Conservation (phyloP, 495 filamentous ascomycete genomes). For the Xylaria sp. region DNA sequence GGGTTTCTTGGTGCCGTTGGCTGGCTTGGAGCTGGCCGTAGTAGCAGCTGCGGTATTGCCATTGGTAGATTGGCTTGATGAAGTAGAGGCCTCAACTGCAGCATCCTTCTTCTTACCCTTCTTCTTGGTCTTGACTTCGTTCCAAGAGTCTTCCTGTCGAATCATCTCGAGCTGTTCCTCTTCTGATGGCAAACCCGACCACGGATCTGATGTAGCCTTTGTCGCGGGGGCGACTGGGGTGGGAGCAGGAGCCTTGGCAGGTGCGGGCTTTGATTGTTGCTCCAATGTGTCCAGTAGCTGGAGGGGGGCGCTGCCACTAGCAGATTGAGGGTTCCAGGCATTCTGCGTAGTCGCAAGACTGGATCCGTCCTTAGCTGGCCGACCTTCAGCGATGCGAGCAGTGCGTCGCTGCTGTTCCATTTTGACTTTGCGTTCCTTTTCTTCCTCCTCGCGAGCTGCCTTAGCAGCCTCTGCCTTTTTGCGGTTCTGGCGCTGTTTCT, state of each 20-base stretch:
- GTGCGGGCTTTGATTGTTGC: conserved; percentile 40
- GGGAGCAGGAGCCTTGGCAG: conserved; percentile 30
- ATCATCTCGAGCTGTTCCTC: conserved; percentile 84
- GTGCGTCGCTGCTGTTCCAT: conserved; percentile 81
- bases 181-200: conserved; percentile 74
- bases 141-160: conserved; percentile 72
- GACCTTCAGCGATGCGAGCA: conserved; percentile 80
- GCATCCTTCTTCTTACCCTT: conserved; percentile 54
- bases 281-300: conserved; percentile 82
- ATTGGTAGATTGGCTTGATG: conserved; percentile 29
- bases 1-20: conserved; percentile 43
- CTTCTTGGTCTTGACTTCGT: conserved; percentile 75
- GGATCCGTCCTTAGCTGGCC: conserved; percentile 74
- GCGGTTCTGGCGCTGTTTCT: conserved; percentile 90
- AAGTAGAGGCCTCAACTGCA: conserved; percentile 29
- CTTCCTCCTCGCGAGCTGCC: conserved; percentile 71
- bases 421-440: conserved; percentile 72
- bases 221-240: conserved; percentile 34
- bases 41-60: conserved; percentile 29
- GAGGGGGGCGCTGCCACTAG: conserved; percentile 52
- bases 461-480: conserved; percentile 80
- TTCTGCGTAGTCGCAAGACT: conserved; percentile 61
- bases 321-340: conserved; percentile 65
- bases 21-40: conserved; percentile 38
- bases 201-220: conserved; percentile 47